These are phyloP conservation scores for Truncatella angustata DNA, from an alignment of 2,329 filamentous ascomycete genomes.

Conservation along the genomic window DNA sequence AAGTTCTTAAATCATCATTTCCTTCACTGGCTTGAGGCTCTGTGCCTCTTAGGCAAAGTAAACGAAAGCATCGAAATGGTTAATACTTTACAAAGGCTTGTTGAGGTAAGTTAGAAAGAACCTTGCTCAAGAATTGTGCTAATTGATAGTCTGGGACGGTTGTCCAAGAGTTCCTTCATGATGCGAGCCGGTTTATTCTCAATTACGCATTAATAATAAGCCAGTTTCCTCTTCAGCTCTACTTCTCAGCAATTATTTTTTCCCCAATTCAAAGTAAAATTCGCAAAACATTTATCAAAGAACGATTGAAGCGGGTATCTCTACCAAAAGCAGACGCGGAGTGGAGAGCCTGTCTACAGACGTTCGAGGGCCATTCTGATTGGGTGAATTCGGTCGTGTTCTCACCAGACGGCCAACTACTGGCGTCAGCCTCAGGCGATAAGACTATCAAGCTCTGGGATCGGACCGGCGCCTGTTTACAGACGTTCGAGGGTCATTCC, in stretches of 20 bases:
- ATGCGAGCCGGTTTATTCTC: background rate
- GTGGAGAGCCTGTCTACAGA: too few species aligned
- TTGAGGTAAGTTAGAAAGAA: background rate
- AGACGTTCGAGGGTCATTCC: too few species aligned
- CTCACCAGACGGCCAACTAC: too few species aligned
- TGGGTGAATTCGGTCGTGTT: too few species aligned
- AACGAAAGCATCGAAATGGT: background rate
- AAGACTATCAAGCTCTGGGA: too few species aligned
- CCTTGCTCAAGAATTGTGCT: background rate
- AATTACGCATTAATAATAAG: background rate
- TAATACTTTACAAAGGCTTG: background rate
- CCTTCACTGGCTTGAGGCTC: slow-evolving; percentile 40
- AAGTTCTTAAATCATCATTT: slow-evolving; percentile 35
- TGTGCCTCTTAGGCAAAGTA: slow-evolving; percentile 16
- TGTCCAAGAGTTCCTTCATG: background rate
- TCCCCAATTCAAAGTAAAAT: background rate
- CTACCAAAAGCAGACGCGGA: too few species aligned
- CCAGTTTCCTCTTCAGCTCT: background rate
- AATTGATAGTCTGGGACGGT: background rate
- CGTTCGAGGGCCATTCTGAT: too few species aligned
- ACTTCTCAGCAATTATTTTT: background rate
- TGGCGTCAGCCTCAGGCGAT: too few species aligned
- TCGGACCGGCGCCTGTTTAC: too few species aligned
- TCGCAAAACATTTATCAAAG: background rate
- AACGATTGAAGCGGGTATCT: background rate